Evolutionary conservation across 83 land plant genomes (phyloP).

Genomic region (Picea abies): DNA sequence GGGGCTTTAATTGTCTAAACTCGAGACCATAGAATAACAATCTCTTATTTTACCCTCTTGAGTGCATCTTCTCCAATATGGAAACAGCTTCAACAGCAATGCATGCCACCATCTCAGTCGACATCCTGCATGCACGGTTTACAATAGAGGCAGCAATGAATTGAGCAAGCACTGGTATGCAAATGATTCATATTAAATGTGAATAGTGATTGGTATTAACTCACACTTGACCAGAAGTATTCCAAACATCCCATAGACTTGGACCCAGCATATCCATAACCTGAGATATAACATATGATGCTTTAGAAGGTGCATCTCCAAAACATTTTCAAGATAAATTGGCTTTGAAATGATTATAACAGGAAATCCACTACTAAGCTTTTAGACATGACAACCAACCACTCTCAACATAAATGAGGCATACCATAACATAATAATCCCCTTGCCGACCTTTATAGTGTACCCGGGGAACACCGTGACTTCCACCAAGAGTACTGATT

Average conservation of each 20-base stretch:
- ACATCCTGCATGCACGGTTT: slow-evolving; percentile 40
- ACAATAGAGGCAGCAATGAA: neutral
- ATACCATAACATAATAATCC: slow-evolving; percentile 97
- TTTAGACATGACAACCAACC: neutral
- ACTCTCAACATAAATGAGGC: neutral
- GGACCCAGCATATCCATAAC: slow-evolving; percentile 99
- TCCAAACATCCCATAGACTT: slow-evolving; percentile 97
- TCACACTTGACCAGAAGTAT: slow-evolving; percentile 84
- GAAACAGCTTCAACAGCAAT: slow-evolving; percentile 82
- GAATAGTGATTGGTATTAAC: slow-evolving; percentile 16
- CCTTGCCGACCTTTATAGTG: slow-evolving; percentile 98
- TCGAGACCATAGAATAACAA: neutral
- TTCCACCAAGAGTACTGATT: slow-evolving; percentile 90
- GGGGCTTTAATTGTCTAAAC: neutral
- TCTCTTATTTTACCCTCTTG: slow-evolving; percentile 44
- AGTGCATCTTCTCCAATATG: slow-evolving; percentile 76
- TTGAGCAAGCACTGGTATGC: neutral
- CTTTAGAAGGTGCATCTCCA: neutral
- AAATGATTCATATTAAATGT: neutral
- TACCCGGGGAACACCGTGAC: slow-evolving; percentile 97
- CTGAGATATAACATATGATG: slow-evolving; percentile 26
- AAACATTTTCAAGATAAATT: neutral
- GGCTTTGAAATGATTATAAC: neutral
- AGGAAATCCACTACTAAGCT: neutral
- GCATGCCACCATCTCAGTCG: slow-evolving; percentile 71